Evolutionary conservation across 163 green algal species (phyloP).

Genomic region (Picocystis sp.): DNA sequence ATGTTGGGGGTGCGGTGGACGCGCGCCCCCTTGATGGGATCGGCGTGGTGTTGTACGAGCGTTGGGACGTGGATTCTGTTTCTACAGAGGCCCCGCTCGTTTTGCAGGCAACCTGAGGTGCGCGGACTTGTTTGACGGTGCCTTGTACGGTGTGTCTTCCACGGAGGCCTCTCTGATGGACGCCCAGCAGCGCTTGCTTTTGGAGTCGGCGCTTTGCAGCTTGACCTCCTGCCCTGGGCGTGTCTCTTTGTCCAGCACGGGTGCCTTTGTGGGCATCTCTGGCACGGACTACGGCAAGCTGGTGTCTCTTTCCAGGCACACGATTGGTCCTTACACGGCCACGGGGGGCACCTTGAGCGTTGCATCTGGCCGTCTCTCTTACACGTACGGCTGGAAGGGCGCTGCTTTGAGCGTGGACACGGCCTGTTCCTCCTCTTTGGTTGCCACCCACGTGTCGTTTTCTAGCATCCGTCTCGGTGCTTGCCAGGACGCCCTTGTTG

Average conservation of each 20-base stretch:
- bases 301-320: constrained; percentile 3
- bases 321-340: constrained; percentile 17
- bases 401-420: constrained; percentile 19
- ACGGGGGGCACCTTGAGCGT: constrained; percentile 33
- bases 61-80: no score
- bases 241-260: no score
- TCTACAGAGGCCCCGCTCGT: no score
- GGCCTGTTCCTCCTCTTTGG: constrained; percentile 23
- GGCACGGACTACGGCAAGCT: constrained; percentile 44
- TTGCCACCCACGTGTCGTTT: no score
- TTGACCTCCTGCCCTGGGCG: no score
- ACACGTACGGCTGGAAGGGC: constrained; percentile 35
- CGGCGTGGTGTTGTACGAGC: no score
- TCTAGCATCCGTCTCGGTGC: no score
- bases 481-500: no score
- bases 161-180: constrained; percentile 39
- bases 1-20: no score
- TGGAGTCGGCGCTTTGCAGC: no score
- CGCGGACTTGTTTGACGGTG: constrained; percentile 30
- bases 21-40: no score
- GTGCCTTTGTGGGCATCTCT: constrained; percentile 57
- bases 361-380: constrained; percentile 49
- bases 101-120: no score
- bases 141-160: constrained; percentile 21
- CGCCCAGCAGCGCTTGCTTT: constrained; percentile 39